phyloP scores from a whole-genome alignment of 2,329 filamentous ascomycete genomes.

The Verticillium zaregamsianum region DNA sequence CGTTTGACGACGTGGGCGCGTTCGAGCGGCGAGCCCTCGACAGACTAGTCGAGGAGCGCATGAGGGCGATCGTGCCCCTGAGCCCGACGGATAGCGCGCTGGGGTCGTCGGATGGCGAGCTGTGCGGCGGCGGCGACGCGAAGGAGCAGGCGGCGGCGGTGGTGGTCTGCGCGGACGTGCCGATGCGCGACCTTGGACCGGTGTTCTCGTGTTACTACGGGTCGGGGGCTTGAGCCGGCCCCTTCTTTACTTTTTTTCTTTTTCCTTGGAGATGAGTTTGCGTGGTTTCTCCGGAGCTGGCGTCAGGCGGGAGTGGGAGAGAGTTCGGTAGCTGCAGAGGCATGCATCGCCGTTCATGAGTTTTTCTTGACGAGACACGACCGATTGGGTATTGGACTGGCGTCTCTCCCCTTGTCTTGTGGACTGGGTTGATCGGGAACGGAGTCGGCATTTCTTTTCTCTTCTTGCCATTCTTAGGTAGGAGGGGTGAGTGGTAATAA shows the following conservation, averaged over 20 bases:
- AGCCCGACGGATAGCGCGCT: conserved; percentile 1
- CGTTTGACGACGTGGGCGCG: conserved; percentile 26
- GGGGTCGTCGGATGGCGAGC: background rate
- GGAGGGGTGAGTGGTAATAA: background rate
- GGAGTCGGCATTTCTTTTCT: background rate
- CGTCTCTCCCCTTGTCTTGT: background rate
- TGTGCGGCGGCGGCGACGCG: background rate
- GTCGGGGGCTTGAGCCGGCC: background rate
- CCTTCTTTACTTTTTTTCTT: background rate
- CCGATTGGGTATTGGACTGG: background rate
- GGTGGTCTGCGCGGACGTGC: background rate
- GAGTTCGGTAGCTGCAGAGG: background rate
- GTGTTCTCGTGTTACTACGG: conserved; percentile 13
- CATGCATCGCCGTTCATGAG: background rate
- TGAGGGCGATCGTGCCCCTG: background rate
- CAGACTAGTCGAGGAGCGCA: background rate
- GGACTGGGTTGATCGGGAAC: background rate
- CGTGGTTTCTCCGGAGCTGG: background rate
- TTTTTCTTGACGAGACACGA: background rate
- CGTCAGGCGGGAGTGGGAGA: background rate
- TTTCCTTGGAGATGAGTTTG: background rate
- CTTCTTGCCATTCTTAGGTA: background rate
- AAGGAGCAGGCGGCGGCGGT: background rate
- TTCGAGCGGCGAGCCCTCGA: conserved; percentile 13
- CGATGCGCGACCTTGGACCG: conserved; percentile 8